Base-by-base conservation (phyloP, 164 flowering plant species). In the Chimonanthus praecox region DNA sequence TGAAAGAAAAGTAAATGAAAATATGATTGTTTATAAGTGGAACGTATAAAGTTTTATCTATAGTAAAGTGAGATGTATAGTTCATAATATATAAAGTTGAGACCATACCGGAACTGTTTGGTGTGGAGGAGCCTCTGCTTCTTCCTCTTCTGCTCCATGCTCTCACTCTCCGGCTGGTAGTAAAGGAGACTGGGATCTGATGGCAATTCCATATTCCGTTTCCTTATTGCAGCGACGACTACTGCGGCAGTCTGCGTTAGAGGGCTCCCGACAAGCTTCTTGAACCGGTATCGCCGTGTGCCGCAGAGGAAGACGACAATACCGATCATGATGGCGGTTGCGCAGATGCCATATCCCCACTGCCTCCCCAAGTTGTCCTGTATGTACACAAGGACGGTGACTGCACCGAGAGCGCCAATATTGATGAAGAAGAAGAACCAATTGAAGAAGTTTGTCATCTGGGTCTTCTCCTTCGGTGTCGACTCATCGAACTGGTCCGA, bases 381-480 rank as follows among this genome's bases (percentile, higher is more conserved):
- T 5, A 95, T 84, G 84, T 92, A 94, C 2, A 94, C 98, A 0
- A 94, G 85, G 11, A 94, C 73, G 3, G 98, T 91, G 10, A 95
- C 98, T 0, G 99, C 98, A 0, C 60, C 54, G 0, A 95, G 87
- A 2, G 98, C 84, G 4, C 99, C 99, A 2, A 95, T 68, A 81
- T 84, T 93, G 44, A 95, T 89, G 78, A 92, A 82, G 87, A 95
- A 95, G 83, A 88, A 95, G 92, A 92, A 93, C 94, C 97, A 92
- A 74, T 87, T 88, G 88, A 95, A 93, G 88, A 95, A 95, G 15
- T 70, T 85, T 7, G 74, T 72, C 97, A 94, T 93, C 21, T 82
- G 83, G 18, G 47, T 15, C 49, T 78, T 79, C 72, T 93, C 98
- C 46, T 79, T 62, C 43, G 73, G 71, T 75, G 86, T 84, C 5